Percentiles rank a stretch among this genome's conserved stretches.
These are phyloP conservation scores for Staphylotrichum tortipilum DNA, from an alignment of 495 filamentous ascomycete genomes.

Conservation along the genomic window DNA sequence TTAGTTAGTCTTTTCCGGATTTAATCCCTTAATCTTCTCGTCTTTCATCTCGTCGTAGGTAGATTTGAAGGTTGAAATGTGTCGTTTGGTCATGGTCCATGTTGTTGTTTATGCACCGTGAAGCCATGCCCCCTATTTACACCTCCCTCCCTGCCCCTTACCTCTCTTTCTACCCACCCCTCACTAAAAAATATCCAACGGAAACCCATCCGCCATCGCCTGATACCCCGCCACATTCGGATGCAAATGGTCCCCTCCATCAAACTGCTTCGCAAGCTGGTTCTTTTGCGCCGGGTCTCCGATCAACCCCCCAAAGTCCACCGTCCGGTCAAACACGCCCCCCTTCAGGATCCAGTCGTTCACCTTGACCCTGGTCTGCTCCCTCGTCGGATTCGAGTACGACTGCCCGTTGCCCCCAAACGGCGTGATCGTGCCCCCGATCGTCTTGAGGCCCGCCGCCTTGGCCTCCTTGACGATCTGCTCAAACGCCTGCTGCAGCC, in stretches of 20 bases:
- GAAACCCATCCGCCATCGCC: conserved; percentile 53
- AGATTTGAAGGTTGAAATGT: no score
- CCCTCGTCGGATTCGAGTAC: conserved; percentile 49
- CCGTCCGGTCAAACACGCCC: conserved; percentile 50
- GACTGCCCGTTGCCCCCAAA: conserved; percentile 43
- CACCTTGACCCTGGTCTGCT: conserved; percentile 48
- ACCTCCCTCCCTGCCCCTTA: not conserved
- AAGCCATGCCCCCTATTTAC: no score
- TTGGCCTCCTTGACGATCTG: conserved; percentile 52
- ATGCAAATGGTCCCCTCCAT: conserved; percentile 65
- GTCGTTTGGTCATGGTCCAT: no score
- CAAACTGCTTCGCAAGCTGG: conserved; percentile 41
- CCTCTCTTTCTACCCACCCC: not conserved
- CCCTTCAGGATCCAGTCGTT: conserved; percentile 55
- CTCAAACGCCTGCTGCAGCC: conserved; percentile 47
- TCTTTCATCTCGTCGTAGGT: no score
- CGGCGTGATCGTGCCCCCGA: conserved; percentile 62
- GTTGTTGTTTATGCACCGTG: no score
- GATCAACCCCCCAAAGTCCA: conserved; percentile 56
- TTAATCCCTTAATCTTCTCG: no score
- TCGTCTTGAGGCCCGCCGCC: conserved; percentile 45
- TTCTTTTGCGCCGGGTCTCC: conserved; percentile 40
- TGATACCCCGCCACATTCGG: conserved; percentile 58
- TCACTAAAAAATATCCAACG: conserved; percentile 44
- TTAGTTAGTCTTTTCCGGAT: no score